A percentile compares a stretch with the other conserved stretches of the same genome.
These are phyloP conservation scores for Ambrosia trifida DNA, from an alignment of 129 eudicot genomes.

Conservation along the genomic window DNA sequence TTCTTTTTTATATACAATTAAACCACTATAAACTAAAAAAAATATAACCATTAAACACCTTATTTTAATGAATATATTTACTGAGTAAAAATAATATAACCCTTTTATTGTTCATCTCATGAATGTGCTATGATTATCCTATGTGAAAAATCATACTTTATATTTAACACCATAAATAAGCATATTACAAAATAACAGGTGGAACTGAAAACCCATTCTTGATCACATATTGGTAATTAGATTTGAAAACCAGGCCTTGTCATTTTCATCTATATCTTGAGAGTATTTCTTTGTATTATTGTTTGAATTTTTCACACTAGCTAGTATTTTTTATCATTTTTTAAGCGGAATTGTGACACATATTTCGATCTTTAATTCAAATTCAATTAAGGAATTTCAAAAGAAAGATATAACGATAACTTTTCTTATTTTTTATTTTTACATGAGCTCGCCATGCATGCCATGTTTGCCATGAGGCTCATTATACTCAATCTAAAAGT, in stretches of 20 bases:
- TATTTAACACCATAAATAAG: not conserved
- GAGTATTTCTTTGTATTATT: slow-evolving; percentile 34
- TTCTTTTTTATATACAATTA: no score
- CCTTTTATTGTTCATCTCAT: no score
- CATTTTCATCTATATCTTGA: slow-evolving; percentile 33
- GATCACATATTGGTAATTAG: slow-evolving; percentile 5
- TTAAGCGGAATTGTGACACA: slow-evolving; percentile 2
- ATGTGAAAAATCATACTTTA: not conserved
- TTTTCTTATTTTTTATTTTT: slow-evolving; percentile 6
- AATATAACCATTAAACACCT: no score
- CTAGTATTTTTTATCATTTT: slow-evolving; percentile 9
- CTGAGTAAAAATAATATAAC: no score
- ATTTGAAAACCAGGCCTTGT: slow-evolving; percentile 37
- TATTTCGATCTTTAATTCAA: slow-evolving; percentile 5
- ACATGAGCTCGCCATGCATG: slow-evolving; percentile 27
- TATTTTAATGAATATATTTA: no score
- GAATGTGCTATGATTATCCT: no score
- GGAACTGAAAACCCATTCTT: not conserved
- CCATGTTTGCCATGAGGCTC: slow-evolving; percentile 28
- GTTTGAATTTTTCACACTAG: slow-evolving; percentile 31
- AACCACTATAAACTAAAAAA: no score
- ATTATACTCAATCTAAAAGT: slow-evolving; percentile 3
- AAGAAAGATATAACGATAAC: not conserved
- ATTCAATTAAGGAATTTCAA: not conserved
- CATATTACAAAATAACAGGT: not conserved